Base-by-base conservation (phyloP, 2,329 filamentous ascomycete genomes). In the Pseudopyricularia javanii region DNA sequence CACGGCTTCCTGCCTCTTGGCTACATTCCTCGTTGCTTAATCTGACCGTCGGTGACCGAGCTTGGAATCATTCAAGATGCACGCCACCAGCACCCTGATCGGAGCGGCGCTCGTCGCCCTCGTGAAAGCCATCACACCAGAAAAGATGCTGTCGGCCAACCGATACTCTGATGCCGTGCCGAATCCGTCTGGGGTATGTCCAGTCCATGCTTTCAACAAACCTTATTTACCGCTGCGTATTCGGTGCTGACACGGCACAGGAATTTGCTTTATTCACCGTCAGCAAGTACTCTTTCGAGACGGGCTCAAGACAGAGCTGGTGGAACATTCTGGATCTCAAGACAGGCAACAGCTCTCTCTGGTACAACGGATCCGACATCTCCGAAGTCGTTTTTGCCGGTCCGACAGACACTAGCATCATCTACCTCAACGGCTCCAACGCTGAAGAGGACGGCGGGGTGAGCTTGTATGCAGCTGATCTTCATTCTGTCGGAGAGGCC, bases 221-320 rank as follows among this genome's bases (percentile, higher is more conserved):
- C n/a, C n/a, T n/a, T n/a, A n/a, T n/a, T n/a, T 45, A 34, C 35
- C 3, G 15, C 8, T 14, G 4, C 20, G 35, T 20, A 15, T 14
- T n/a, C 22, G 22, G 43, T 14, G 20, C 14, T 53, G 28, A 54
- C 58, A 60, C 28, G 22, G n/a, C 24, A 45, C 22, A 66, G 64
- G 66, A 69, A 47, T 70, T 74, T 35, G 74, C 72, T 1, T 56
- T 77, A 43, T 76, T 74, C 59, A 70, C 68, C 7, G 64, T 68
- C 26, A 78, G 74, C 2, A 78, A 78, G 9, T 85, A 85, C 63
- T 79, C 74, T 37, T 85, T 84, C 61, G 70, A 76, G 33, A 71
- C 72, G 0, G 76, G 81, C 56, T 63, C 68, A 32, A 71, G 72
- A 34, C 68, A 68, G 3, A 53, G 56, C 7, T 58, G 71, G 62